phyloP scores from a whole-genome alignment of 2,329 filamentous ascomycete genomes.

The Neoscytalidium dimidiatum region DNA sequence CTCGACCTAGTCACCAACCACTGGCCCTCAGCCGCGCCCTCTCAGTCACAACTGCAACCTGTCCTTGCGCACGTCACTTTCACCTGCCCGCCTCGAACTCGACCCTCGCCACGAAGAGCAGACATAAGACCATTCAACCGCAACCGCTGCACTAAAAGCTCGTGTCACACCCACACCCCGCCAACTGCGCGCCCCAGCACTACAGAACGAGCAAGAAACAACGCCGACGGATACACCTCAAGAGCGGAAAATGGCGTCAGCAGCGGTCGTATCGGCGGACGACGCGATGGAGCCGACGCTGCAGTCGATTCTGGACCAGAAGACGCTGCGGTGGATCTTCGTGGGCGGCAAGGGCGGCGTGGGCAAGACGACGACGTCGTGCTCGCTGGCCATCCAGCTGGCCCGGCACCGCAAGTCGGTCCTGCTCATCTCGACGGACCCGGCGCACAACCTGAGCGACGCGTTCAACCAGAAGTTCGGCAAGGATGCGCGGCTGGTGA shows the following conservation, averaged over 20 bases:
- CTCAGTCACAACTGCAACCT: neutral
- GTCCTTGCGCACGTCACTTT: too few species aligned
- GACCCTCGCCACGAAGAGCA: too few species aligned
- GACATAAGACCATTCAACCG: too few species aligned
- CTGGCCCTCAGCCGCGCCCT: neutral
- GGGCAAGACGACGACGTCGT: slow-evolving; percentile 99
- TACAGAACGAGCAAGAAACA: neutral
- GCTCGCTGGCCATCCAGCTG: slow-evolving; percentile 96
- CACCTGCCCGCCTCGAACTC: too few species aligned
- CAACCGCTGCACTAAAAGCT: too few species aligned
- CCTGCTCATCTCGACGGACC: slow-evolving; percentile 96
- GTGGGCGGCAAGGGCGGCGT: slow-evolving; percentile 98
- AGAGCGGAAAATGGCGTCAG: slow-evolving; percentile 44
- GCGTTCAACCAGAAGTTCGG: slow-evolving; percentile 99
- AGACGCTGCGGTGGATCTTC: slow-evolving; percentile 96
- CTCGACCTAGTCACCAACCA: neutral
- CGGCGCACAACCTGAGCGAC: slow-evolving; percentile 96
- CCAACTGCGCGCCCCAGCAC: neutral
- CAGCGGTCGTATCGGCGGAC: slow-evolving; percentile 49
- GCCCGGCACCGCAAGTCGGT: slow-evolving; percentile 93
- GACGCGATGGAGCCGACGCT: slow-evolving; percentile 87
- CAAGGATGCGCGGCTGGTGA: slow-evolving; percentile 91
- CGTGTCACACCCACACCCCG: neutral
- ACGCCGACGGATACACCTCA: too few species aligned
- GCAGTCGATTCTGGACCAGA: slow-evolving; percentile 92